Evolutionary conservation across 345 rosid species (phyloP), one percentile per base, ranked within the genome.

Genomic region (Rhodamnia argentea): DNA sequence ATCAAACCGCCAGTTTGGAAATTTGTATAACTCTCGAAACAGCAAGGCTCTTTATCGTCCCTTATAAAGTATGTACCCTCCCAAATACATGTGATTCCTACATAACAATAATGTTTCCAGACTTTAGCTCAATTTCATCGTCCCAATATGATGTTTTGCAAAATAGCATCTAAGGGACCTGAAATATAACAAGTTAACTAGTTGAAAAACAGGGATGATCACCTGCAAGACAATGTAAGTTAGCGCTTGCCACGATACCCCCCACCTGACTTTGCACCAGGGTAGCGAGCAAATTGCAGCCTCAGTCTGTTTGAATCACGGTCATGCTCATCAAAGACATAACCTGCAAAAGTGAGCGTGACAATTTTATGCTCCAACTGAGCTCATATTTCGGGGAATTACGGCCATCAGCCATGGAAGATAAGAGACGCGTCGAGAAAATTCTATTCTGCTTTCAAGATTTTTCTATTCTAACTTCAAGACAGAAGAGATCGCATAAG

Each of bases 241-340:
- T 91, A 94, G 87, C 93, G 95, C 87, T 90, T 92, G 52, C 95
- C 95, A 52, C 93, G 95, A 89, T 91, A 89, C 93, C 93, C 95
- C 87, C 94, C 93, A 89, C 94, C 95, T 89, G 93, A 92, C 91
- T 95, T 91, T 29, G 95, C 93, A 89, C 96, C 96, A 90, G 96
- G 95, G 85, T 88, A 90, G 94, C 94, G 94, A 93, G 96, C 96
- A 88, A 92, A 94, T 91, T 94, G 96, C 92, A 94, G 91, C 87
- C 95, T 90, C 89, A 94, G 88, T 85, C 89, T 89, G 89, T 88
- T 87, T 86, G 93, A 89, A 50, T 94, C 94, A n/a, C 90, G 95
- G 91, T 93, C 96, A 88, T 91, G 90, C 89, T 93, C 96, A 56
- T 94, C 96, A 56, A 94, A 94, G 84, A 55, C 87, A 88, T 94